phyloP scores from a whole-genome alignment of 495 filamentous ascomycete species.

The Penicillium argentinense region DNA sequence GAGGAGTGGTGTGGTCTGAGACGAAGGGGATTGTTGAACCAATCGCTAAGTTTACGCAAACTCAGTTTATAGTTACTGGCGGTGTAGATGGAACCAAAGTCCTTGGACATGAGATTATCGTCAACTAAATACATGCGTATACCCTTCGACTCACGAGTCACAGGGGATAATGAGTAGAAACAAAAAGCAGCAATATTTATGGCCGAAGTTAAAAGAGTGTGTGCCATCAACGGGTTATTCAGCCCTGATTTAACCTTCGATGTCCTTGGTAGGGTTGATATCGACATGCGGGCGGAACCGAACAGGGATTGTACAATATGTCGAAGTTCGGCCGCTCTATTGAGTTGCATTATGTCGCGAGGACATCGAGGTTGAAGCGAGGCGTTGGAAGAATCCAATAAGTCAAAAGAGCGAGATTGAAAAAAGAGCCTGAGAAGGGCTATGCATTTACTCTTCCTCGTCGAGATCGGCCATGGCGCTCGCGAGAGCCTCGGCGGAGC shows the following conservation, averaged over 20 bases:
- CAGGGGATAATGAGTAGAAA: neutral
- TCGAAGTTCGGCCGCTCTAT: too few species aligned
- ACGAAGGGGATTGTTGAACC: neutral
- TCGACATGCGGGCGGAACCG: too few species aligned
- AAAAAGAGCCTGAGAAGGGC: neutral
- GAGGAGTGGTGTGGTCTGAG: too few species aligned
- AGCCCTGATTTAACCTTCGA: too few species aligned
- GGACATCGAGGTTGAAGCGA: too few species aligned
- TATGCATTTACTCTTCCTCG: slow-evolving; percentile 29
- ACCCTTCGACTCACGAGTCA: too few species aligned
- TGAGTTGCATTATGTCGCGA: too few species aligned
- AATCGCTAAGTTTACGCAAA: neutral
- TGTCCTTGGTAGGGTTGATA: too few species aligned
- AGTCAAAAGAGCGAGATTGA: neutral
- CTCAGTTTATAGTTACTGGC: neutral
- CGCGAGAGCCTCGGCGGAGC: slow-evolving; percentile 39
- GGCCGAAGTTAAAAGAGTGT: neutral
- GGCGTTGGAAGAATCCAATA: too few species aligned
- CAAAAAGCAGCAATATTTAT: too few species aligned
- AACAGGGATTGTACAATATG: too few species aligned
- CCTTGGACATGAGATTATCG: neutral
- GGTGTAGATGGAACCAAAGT: neutral
- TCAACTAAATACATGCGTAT: neutral
- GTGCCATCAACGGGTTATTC: too few species aligned
- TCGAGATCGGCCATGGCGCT: slow-evolving; percentile 42